Evolutionary conservation across 2,329 filamentous ascomycete genomes (phyloP).

Genomic region (Arthrobotrys sphaeroides): DNA sequence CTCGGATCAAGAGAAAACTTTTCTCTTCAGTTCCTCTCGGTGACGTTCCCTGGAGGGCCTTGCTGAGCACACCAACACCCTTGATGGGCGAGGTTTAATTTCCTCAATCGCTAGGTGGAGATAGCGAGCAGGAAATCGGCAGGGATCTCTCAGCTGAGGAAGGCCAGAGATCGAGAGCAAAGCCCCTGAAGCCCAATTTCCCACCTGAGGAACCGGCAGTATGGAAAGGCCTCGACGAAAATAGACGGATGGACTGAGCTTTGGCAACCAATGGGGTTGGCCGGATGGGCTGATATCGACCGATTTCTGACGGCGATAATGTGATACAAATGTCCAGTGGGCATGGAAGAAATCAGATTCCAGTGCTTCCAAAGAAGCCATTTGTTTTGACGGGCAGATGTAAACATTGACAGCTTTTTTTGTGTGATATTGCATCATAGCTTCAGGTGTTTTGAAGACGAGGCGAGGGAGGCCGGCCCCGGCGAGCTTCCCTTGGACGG

Average conservation of each 20-base stretch:
- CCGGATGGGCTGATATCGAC: constrained; percentile 19
- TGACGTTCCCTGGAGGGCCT: constrained; percentile 13
- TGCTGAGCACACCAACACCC: constrained; percentile 42
- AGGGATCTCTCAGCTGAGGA: constrained; percentile 50
- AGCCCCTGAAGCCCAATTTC: constrained; percentile 50
- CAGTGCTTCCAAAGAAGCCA: background rate
- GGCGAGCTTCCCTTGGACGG: background rate
- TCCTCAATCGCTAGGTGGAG: constrained; percentile 53
- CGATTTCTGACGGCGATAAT: constrained; percentile 24
- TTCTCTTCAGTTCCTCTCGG: too few species aligned
- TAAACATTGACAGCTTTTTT: constrained; percentile 21
- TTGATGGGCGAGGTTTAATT: constrained; percentile 53
- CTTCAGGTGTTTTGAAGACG: background rate
- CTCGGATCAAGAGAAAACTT: constrained; percentile 20
- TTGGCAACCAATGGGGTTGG: constrained; percentile 44
- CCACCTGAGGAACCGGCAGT: constrained; percentile 37
- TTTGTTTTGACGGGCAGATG: constrained; percentile 8
- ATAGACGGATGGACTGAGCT: constrained; percentile 36
- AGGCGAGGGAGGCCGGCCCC: background rate
- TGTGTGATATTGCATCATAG: constrained; percentile 16
- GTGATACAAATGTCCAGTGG: background rate
- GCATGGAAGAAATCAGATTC: constrained; percentile 4
- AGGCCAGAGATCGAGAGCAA: constrained; percentile 45
- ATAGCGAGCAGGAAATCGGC: constrained; percentile 26
- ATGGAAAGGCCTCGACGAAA: constrained; percentile 40